phyloP scores from a whole-genome alignment of 202 grass and related monocot species.

The Zizania palustris region DNA sequence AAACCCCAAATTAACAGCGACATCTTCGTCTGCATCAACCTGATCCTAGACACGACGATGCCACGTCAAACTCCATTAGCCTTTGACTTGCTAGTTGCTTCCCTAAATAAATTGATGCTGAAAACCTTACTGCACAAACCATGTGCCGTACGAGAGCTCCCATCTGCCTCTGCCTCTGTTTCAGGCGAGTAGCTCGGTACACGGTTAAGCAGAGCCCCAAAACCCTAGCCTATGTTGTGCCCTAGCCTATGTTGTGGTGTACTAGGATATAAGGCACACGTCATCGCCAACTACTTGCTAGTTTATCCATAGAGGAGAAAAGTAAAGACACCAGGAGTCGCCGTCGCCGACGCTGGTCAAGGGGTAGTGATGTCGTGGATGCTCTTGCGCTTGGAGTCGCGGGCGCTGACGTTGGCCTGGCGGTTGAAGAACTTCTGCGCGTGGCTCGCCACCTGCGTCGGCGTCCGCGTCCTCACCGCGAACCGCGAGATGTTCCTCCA shows the following conservation, averaged over 20 bases:
- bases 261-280: constrained; percentile 38
- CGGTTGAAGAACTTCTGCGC: constrained; percentile 95
- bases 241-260: background rate
- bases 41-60: constrained; percentile 1
- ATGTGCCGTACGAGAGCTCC: constrained; percentile 12
- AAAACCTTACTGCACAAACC: constrained; percentile 25
- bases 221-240: background rate
- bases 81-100: background rate
- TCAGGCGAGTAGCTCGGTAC: background rate
- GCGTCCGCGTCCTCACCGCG: constrained; percentile 84
- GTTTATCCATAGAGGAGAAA: background rate
- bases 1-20: background rate
- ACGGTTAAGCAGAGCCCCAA: background rate
- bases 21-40: constrained; percentile 17
- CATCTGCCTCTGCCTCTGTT: constrained; percentile 11
- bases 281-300: background rate
- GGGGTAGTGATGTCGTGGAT: constrained; percentile 96
- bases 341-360: background rate
- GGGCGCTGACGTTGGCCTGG: constrained; percentile 50
- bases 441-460: constrained; percentile 97
- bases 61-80: constrained; percentile 40
- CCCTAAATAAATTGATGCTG: background rate
- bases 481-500: constrained; percentile 97
- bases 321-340: constrained; percentile 1
- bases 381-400: constrained; percentile 92